These are phyloP conservation scores for Rhizopogon rudus DNA, from an alignment of 768 basidiomycete species.

Conservation along the genomic window DNA sequence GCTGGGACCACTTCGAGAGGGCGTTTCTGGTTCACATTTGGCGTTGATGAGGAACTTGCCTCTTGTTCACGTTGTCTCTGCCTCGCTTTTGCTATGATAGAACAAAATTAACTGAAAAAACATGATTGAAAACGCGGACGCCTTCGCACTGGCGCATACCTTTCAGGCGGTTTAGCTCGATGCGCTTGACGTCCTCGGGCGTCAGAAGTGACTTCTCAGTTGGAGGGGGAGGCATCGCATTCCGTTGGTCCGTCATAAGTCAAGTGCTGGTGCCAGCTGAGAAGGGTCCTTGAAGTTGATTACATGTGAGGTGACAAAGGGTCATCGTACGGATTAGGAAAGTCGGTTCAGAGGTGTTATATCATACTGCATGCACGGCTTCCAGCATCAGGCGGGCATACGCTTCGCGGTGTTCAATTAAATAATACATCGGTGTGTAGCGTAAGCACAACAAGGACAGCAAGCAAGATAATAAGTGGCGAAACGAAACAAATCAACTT, in stretches of 20 bases:
- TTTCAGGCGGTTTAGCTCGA: slow-evolving; percentile 78
- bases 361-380: too few species aligned
- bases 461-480: not conserved
- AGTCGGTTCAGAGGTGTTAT: not conserved
- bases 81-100: slow-evolving; percentile 60
- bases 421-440: not conserved
- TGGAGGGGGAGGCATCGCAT: slow-evolving; percentile 7
- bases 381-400: too few species aligned
- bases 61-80: slow-evolving; percentile 64
- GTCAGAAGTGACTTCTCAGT: slow-evolving; percentile 34
- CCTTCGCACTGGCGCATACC: slow-evolving; percentile 33
- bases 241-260: not conserved
- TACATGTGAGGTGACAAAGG: not conserved
- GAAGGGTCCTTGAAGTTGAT: not conserved
- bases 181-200: slow-evolving; percentile 63
- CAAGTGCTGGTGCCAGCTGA: not conserved
- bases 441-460: not conserved
- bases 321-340: not conserved
- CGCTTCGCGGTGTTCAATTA: not conserved
- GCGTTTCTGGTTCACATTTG: slow-evolving; percentile 73
- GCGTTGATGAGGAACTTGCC: slow-evolving; percentile 39
- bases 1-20: slow-evolving; percentile 55
- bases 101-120: not conserved
- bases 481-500: not conserved
- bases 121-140: not conserved